Percentiles rank a stretch among this genome's conserved stretches.
Conservation (phyloP, 345 rosid genomes). For the Euphorbia peplus region DNA sequence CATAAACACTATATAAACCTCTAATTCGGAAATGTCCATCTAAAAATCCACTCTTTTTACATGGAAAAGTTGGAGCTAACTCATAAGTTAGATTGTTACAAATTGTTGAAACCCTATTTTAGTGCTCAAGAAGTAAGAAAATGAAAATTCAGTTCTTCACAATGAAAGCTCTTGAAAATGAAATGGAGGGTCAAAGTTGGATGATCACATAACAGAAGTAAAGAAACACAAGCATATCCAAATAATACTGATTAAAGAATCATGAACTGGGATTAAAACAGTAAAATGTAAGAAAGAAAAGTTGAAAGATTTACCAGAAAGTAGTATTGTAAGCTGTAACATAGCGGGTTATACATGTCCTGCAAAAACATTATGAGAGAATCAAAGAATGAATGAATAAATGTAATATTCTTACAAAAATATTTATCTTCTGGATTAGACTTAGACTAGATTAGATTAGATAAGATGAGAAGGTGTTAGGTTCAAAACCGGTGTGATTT, state of each 20-base stretch:
- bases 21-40: neutral
- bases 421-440: neutral
- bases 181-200: no score
- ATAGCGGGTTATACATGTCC: constrained; percentile 20
- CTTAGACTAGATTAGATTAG: constrained; percentile 9
- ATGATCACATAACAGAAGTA: no score
- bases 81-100: no score
- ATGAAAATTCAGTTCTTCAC: no score
- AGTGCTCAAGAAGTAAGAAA: constrained; percentile 6
- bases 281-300: constrained; percentile 5
- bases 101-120: neutral
- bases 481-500: constrained; percentile 42
- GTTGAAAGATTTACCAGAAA: constrained; percentile 27
- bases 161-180: no score
- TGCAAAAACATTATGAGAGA: constrained; percentile 15
- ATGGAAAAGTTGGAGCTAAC: neutral
- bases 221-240: neutral
- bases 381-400: constrained; percentile 1
- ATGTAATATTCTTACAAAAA: neutral
- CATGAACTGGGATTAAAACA: neutral
- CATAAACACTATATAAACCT: neutral
- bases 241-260: no score
- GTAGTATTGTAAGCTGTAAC: constrained; percentile 12
- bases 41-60: neutral
- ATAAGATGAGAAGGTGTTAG: constrained; percentile 22